Evolutionary conservation across 805 yeast species (phyloP).

Genomic region (Scheffersomyces lignosus): DNA sequence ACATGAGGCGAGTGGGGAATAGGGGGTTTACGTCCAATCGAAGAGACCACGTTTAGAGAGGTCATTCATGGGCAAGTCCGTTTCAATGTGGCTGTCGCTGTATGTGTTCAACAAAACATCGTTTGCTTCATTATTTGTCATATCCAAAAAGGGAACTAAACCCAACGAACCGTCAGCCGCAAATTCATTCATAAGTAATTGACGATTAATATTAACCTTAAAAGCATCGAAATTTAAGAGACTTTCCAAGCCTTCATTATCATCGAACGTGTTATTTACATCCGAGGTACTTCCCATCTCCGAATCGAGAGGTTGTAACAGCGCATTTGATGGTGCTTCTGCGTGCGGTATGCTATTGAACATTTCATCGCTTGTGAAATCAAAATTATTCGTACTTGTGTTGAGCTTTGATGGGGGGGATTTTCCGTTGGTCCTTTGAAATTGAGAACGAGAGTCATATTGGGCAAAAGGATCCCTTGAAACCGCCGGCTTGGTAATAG

Average conservation of each 20-base stretch:
- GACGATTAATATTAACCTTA: conserved; percentile 29
- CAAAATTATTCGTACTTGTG: neutral
- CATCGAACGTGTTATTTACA: neutral
- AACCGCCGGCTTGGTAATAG: conserved; percentile 6
- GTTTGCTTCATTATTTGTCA: no score
- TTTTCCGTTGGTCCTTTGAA: neutral
- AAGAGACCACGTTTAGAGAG: no score
- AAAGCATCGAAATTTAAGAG: conserved; percentile 41
- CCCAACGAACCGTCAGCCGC: conserved; percentile 85
- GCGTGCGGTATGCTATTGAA: neutral
- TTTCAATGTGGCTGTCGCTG: no score
- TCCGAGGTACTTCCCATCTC: neutral
- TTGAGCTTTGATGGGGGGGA: neutral
- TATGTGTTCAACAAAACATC: no score
- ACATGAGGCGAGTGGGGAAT: no score
- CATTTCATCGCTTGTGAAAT: neutral
- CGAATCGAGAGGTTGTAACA: neutral
- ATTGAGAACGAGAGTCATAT: neutral
- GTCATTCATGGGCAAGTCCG: no score
- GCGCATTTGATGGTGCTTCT: no score
- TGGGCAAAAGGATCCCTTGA: conserved; percentile 1
- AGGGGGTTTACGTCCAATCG: no score
- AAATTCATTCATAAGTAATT: conserved; percentile 47
- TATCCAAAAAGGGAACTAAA: conserved; percentile 64
- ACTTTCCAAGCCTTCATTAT: conserved; percentile 16